phyloP scores from a whole-genome alignment of 441 rosid genomes.

The Raphanus hybrid region DNA sequence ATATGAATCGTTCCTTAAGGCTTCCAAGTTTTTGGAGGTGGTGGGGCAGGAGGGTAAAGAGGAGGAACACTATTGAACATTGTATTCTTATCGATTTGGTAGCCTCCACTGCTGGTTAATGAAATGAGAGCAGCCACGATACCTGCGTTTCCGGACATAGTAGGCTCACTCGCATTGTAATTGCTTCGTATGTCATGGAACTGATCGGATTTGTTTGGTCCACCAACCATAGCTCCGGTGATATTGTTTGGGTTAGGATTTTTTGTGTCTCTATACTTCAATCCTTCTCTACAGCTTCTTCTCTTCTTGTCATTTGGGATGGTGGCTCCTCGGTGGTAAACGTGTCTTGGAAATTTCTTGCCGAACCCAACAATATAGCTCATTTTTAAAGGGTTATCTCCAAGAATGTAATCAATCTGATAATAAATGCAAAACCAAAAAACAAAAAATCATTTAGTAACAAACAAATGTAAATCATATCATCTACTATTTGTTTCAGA shows the following conservation, averaged over 20 bases:
- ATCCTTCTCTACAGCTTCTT: conserved; percentile 78
- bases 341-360: conserved; percentile 65
- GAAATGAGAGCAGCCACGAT: conserved; percentile 80
- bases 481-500: not conserved
- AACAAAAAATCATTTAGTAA: not conserved
- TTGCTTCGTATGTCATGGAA: conserved; percentile 62
- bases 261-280: conserved; percentile 64
- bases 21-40: conserved; percentile 78
- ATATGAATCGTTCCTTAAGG: conserved; percentile 50
- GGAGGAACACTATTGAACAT: conserved; percentile 79
- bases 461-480: not conserved
- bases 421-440: not conserved
- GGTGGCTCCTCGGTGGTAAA: conserved; percentile 85
- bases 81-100: conserved; percentile 59
- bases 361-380: conserved; percentile 87
- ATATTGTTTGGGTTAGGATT: conserved; percentile 73
- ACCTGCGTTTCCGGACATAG: conserved; percentile 80
- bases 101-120: conserved; percentile 59
- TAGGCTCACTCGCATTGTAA: conserved; percentile 73
- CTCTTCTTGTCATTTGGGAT: conserved; percentile 58
- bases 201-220: conserved; percentile 69
- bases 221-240: conserved; percentile 91
- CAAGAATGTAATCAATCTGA: conserved; percentile 79
- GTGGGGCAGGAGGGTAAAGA: conserved; percentile 63
- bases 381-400: conserved; percentile 80